A percentile compares a stretch with the other conserved stretches of the same genome.
phyloP scores from a whole-genome alignment of 768 basidiomycete species.

The Boletales sp. region DNA sequence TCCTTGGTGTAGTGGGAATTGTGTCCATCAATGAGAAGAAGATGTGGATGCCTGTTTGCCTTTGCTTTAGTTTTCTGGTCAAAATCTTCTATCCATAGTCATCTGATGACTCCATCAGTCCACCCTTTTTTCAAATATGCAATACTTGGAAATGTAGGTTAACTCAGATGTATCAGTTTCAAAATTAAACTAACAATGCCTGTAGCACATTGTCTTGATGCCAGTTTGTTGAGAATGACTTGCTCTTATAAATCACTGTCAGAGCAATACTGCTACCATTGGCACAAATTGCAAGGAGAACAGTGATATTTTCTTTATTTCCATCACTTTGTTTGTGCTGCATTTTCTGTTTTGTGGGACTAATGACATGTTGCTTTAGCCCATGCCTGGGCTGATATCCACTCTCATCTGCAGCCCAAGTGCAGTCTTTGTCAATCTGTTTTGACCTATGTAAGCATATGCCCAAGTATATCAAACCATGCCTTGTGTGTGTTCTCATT shows the following conservation, averaged over 20 bases:
- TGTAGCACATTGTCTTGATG: constrained; percentile 15
- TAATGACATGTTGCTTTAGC: constrained; percentile 5
- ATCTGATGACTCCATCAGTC: too few relatives aligned
- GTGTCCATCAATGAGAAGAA: constrained; percentile 47
- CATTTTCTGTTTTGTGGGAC: neutral
- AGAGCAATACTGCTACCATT: constrained; percentile 37
- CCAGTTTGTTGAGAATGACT: constrained; percentile 21
- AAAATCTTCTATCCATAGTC: constrained; percentile 29
- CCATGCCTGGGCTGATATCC: constrained; percentile 12
- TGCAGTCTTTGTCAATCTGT: constrained; percentile 1
- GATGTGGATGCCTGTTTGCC: constrained; percentile 21
- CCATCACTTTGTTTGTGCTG: constrained; percentile 21
- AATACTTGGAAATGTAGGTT: too few relatives aligned
- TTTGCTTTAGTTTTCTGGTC: constrained; percentile 34
- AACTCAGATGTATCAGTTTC: constrained; percentile 5
- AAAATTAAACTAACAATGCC: constrained; percentile 22
- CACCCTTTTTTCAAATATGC: too few relatives aligned
- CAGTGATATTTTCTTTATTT: constrained; percentile 22
- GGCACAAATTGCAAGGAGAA: constrained; percentile 39
- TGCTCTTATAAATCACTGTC: constrained; percentile 29
- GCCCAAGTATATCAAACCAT: too few relatives aligned
- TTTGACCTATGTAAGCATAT: too few relatives aligned
- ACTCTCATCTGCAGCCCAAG: constrained; percentile 18
- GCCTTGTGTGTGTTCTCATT: too few relatives aligned
- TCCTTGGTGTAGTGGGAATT: constrained; percentile 37